Evolutionary conservation across 306 rosid genomes (phyloP), one percentile per base, ranked within the genome.

Genomic region (Dalbergia cochinchinensis): DNA sequence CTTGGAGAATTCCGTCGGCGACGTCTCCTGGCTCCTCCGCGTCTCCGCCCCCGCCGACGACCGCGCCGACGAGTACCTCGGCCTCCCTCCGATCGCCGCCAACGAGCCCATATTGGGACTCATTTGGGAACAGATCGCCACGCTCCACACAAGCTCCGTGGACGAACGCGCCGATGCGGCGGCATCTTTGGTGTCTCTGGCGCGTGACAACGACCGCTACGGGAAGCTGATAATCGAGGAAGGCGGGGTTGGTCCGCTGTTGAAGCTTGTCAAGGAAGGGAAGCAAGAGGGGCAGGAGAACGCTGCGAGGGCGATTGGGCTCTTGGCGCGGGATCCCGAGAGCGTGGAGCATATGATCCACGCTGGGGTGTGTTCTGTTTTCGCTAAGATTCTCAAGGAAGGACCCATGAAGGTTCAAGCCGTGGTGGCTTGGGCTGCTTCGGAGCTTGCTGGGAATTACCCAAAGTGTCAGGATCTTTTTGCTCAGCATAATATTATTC

Each of bases 81-180:
- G 98, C 22, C 88, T 93, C 50, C 98, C 98, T n/a, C 98, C 98
- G 0, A 93, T 91, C 4, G 98, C 98, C 0, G 90, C 98, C 0
- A 93, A 91, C 74, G 97, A 93, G 74, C 98, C 98, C 5, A 93
- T 90, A 20, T 34, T 93, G 12, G 82, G 92, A 33, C 82, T 91
- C 18, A 91, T 93, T 6, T 93, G 98, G 98, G 98, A 93, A 54
- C 97, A 91, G 87, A 87, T 93, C 41, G 98, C 98, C 0, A 86
- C 78, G 57, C 89, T 92, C 16, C 79, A 69, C 33, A 85, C 90
- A 0, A 94, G 94, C 0, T 88, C 92, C 5, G 80, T 88, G 1
- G 98, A 93, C 0, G 92, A 84, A 61, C 93, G 98, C 54, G 69
- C 98, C 5, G 98, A 93, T 35, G 93, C 98, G 3, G 97, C 98